Base-by-base conservation (phyloP, 176 grass and related monocot species). In the Oryza meridionalis region DNA sequence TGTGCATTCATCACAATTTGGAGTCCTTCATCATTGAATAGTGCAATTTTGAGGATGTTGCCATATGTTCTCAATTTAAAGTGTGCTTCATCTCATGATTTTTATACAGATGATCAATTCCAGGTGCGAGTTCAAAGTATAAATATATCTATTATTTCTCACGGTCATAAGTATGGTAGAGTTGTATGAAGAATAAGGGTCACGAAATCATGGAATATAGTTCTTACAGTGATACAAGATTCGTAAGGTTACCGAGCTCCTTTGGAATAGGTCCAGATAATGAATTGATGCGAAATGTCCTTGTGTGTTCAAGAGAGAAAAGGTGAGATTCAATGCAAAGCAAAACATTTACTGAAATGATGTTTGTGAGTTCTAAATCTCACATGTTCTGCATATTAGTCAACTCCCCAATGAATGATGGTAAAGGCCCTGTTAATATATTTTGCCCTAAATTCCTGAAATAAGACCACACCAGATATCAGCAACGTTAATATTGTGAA, bases 221-320 rank as follows among this genome's bases (percentile, higher is more conserved):
- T 69, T 10, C 88, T 93, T 91, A 98, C 95, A 97, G 71, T 1
- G 21, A 7, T 69, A 27, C 0, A 9, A 97, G 90, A 21, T 91
- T 85, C 0, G 59, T 16, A 82, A 98, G 95, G 21, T 93, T 92
- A 9, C 96, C 96, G 2, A 98, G 83, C 77, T 95, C 96, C 88
- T 93, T 95, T 9, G 93, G 96, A 82, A 95, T 22, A 77, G 93
- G 72, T 67, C 96, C 96, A 77, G 93, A 94, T 40, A 98, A 98
- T 43, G 93, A 87, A 92, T 98, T 98, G 75, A 67, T 73, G 58
- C 83, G 83, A 2, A 98, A 3, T 87, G 1, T 49, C 90, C 96
- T 94, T 82, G 66, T 66, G 72, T 80, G 10, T 88, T 85, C 25
- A 85, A 76, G 13, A 9, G 71, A 65, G 17, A 44, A 88, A 79